Conservation (phyloP, 345 rosid genomes). For the Rubroshorea leprosula region DNA sequence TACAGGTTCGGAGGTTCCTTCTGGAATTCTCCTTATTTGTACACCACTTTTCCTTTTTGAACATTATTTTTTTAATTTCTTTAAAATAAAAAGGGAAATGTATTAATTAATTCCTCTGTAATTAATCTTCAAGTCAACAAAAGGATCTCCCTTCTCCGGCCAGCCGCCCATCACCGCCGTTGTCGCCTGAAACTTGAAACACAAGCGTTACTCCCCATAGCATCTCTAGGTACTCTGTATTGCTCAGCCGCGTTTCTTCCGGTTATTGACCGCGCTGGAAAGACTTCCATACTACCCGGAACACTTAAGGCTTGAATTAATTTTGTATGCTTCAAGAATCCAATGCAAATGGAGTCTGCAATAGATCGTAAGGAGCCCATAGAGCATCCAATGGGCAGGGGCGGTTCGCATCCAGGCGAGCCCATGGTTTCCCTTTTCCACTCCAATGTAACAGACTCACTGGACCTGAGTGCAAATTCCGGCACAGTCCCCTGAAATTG, state of each 20-base stretch:
- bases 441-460: constrained; percentile 65
- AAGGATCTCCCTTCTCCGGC: no score
- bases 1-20: no score
- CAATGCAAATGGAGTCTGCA: constrained; percentile 47
- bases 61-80: no score
- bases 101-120: no score
- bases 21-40: no score
- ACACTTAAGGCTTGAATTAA: not conserved
- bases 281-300: not conserved
- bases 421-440: constrained; percentile 75
- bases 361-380: constrained; percentile 61
- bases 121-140: no score
- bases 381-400: constrained; percentile 62
- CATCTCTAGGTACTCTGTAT: not conserved
- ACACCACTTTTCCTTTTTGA: no score
- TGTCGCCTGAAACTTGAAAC: not conserved
- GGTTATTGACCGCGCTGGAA: not conserved
- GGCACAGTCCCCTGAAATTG: constrained; percentile 49
- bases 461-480: constrained; percentile 60
- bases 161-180: no score
- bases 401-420: constrained; percentile 51
- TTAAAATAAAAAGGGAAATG: no score
- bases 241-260: not conserved
- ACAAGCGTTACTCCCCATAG: not conserved
- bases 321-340: constrained; percentile 28